Conservation (phyloP, 2,329 filamentous ascomycete genomes). For the Westerdykella aurantiaca region DNA sequence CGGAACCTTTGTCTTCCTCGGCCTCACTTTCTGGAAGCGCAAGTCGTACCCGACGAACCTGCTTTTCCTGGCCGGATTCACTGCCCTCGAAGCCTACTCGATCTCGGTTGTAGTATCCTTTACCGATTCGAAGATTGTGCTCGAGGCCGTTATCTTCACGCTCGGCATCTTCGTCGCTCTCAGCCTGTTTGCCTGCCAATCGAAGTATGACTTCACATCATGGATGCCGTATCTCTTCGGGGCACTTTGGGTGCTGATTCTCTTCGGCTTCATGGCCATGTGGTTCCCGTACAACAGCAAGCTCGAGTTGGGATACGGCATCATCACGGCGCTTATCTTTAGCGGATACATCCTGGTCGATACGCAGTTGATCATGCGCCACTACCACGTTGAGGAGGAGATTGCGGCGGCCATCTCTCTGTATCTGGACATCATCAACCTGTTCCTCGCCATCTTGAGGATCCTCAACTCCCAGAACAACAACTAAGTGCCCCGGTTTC, state of each 20-base stretch:
- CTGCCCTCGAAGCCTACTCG: slow-evolving; percentile 84
- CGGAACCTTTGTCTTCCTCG: slow-evolving; percentile 32
- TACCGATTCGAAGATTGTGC: slow-evolving; percentile 75
- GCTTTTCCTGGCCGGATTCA: slow-evolving; percentile 86
- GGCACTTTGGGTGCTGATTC: slow-evolving; percentile 77
- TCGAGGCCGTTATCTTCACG: slow-evolving; percentile 86
- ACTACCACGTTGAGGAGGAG: slow-evolving; percentile 97
- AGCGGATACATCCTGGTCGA: slow-evolving; percentile 93
- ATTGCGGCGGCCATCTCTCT: slow-evolving; percentile 92
- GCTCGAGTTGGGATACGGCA: slow-evolving; percentile 79
- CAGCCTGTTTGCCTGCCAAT: slow-evolving; percentile 86
- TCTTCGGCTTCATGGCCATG: slow-evolving; percentile 87
- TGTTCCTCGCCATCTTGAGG: slow-evolving; percentile 91
- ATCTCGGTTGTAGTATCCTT: slow-evolving; percentile 90
- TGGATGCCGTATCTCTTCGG: slow-evolving; percentile 97
- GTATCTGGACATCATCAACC: slow-evolving; percentile 93
- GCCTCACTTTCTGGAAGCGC: slow-evolving; percentile 38
- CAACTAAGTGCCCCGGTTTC: slow-evolving; percentile 55
- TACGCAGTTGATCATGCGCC: slow-evolving; percentile 89
- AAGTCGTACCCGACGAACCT: slow-evolving; percentile 86
- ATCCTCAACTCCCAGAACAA: slow-evolving; percentile 95
- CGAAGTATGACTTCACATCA: slow-evolving; percentile 94
- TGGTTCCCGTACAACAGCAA: slow-evolving; percentile 84
- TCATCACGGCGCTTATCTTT: slow-evolving; percentile 78
- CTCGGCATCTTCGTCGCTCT: slow-evolving; percentile 59